Conservation (phyloP, 768 basidiomycete species). For the Lactarius vividus region DNA sequence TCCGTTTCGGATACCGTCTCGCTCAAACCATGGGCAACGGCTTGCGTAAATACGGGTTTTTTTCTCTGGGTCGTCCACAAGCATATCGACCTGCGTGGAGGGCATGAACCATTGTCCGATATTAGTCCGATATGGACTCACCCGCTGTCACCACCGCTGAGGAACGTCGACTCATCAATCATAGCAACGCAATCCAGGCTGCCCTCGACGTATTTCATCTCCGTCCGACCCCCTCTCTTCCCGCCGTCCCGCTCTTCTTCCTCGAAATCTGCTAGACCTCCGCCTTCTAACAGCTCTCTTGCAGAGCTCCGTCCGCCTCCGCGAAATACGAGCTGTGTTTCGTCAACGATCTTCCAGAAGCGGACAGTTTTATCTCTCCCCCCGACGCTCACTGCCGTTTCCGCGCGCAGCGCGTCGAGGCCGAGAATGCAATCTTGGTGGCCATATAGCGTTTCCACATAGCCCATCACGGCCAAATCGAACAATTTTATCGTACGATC, state of each 20-base stretch:
- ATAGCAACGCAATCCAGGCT: constrained; percentile 90
- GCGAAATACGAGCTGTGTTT: constrained; percentile 92
- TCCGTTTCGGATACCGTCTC: constrained; percentile 69
- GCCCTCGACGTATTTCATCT: constrained; percentile 73
- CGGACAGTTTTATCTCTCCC: constrained; percentile 88
- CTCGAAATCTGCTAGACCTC: constrained; percentile 58
- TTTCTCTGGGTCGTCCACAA: constrained; percentile 93
- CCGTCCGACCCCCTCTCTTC: constrained; percentile 37
- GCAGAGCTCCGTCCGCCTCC: constrained; percentile 87
- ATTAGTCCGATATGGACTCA: constrained; percentile 41
- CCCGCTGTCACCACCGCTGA: constrained; percentile 97
- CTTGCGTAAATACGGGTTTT: constrained; percentile 86
- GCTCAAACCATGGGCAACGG: constrained; percentile 84
- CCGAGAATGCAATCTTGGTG: constrained; percentile 87
- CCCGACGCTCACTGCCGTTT: constrained; percentile 84
- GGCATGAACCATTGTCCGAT: constrained; percentile 1
- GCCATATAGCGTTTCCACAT: constrained; percentile 95
- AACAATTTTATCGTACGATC: constrained; percentile 91
- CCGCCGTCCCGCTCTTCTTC: constrained; percentile 42
- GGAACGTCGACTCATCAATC: constrained; percentile 91
- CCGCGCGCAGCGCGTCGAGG: constrained; percentile 77
- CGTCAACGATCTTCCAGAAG: constrained; percentile 96
- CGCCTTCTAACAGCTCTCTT: constrained; percentile 78
- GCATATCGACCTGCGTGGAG: constrained; percentile 67
- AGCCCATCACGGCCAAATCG: constrained; percentile 79